Conservation (phyloP, 2,329 filamentous ascomycete species). For the Fusarium heterosporum region DNA sequence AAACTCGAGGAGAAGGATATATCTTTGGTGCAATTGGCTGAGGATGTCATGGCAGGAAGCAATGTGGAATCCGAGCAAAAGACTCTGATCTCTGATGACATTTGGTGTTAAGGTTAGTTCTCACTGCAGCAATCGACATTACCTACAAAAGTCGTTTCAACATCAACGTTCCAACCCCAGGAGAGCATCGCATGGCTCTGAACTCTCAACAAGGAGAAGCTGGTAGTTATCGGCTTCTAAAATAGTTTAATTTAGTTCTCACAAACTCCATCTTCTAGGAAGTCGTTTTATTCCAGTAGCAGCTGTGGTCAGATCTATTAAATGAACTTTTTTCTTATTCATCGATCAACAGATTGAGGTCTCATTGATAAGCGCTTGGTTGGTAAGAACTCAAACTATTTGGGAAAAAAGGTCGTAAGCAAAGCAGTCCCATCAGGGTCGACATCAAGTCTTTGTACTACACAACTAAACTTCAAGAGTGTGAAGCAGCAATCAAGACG, state of each 20-base stretch:
- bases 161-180: neutral
- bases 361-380: too few species aligned
- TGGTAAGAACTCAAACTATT: neutral
- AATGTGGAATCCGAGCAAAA: neutral
- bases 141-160: neutral
- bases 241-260: too few species aligned
- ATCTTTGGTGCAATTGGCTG: neutral
- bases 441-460: too few species aligned
- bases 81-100: neutral
- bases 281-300: too few species aligned
- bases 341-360: too few species aligned
- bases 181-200: too few species aligned
- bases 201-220: too few species aligned
- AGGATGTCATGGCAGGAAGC: neutral
- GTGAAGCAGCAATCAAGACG: neutral
- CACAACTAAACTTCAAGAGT: neutral
- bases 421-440: neutral
- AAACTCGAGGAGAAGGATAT: neutral
- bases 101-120: neutral
- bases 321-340: too few species aligned
- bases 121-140: too few species aligned
- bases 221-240: too few species aligned
- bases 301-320: too few species aligned
- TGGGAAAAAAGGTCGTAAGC: neutral
- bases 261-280: too few species aligned